phyloP scores from a whole-genome alignment of 495 filamentous ascomycete species.

The Tuber calosporum region DNA sequence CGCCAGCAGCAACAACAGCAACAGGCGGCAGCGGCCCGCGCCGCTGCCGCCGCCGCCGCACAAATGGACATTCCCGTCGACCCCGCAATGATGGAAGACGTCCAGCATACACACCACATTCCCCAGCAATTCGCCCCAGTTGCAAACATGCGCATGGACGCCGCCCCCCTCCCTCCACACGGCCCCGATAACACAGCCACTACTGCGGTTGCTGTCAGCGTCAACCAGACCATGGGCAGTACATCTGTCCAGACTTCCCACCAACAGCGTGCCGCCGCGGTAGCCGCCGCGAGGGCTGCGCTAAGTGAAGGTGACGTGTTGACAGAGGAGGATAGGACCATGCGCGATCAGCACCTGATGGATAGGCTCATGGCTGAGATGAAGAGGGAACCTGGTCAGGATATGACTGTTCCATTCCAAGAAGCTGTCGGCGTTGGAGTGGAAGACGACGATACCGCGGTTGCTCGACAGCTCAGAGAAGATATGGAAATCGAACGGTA shows the following conservation, averaged over 20 bases:
- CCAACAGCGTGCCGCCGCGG: slow-evolving; percentile 32
- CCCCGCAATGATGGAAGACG: slow-evolving; percentile 42
- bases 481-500: slow-evolving; percentile 32
- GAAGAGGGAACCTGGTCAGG: slow-evolving; percentile 31
- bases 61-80: slow-evolving; percentile 41
- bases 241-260: slow-evolving; percentile 4
- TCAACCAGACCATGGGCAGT: neutral
- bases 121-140: slow-evolving; percentile 33
- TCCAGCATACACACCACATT: slow-evolving; percentile 34
- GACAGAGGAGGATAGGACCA: slow-evolving; percentile 39
- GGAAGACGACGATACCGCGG: slow-evolving; percentile 26
- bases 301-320: slow-evolving; percentile 33
- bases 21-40: slow-evolving; percentile 19
- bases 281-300: slow-evolving; percentile 37
- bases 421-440: slow-evolving; percentile 13
- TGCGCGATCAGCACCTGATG: slow-evolving; percentile 39
- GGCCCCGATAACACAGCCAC: slow-evolving; percentile 15
- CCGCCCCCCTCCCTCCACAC: neutral
- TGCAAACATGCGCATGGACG: slow-evolving; percentile 25
- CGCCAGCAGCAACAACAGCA: slow-evolving; percentile 10
- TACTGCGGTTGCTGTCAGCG: slow-evolving; percentile 10
- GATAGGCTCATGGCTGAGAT: slow-evolving; percentile 40
- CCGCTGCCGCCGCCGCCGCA: slow-evolving; percentile 34
- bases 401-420: slow-evolving; percentile 24
- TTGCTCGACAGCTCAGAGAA: slow-evolving; percentile 26